These are phyloP conservation scores for Phytophthora palmivora DNA, from an alignment of 352 stramenopile genomes.

Conservation along the genomic window DNA sequence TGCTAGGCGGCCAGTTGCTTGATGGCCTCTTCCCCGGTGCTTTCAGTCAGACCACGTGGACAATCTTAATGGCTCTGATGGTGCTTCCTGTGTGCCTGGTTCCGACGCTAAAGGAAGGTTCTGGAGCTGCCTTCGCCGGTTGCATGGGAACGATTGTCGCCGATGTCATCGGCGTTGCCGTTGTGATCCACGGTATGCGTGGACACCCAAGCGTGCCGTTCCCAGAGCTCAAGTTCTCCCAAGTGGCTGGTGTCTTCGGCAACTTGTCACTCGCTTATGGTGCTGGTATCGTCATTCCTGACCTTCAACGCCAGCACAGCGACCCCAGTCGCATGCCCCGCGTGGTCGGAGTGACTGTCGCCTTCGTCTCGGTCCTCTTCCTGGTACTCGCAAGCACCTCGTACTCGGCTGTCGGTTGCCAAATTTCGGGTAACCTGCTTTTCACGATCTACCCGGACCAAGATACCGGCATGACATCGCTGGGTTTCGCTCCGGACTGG, in stretches of 20 bases:
- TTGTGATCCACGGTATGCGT: slow-evolving; percentile 63
- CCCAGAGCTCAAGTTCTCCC: slow-evolving; percentile 56
- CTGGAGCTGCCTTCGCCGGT: slow-evolving; percentile 59
- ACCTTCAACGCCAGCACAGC: slow-evolving; percentile 67
- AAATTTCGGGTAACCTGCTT: slow-evolving; percentile 73
- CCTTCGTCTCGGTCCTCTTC: slow-evolving; percentile 62
- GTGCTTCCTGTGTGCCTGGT: slow-evolving; percentile 60
- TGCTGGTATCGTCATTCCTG: slow-evolving; percentile 68
- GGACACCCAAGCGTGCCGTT: slow-evolving; percentile 53
- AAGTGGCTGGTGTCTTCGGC: slow-evolving; percentile 63
- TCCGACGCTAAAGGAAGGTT: slow-evolving; percentile 72
- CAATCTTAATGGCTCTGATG: slow-evolving; percentile 66
- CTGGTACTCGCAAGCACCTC: slow-evolving; percentile 48
- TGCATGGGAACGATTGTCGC: slow-evolving; percentile 68
- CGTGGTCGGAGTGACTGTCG: slow-evolving; percentile 61
- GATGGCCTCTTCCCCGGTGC: slow-evolving; percentile 56
- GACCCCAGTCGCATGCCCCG: slow-evolving; percentile 68
- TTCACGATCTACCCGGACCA: slow-evolving; percentile 67
- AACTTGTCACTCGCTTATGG: slow-evolving; percentile 74
- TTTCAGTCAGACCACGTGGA: slow-evolving; percentile 62
- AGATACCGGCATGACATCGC: slow-evolving; percentile 31
- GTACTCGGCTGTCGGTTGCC: slow-evolving; percentile 66
- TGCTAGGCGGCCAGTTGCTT: slow-evolving; percentile 61
- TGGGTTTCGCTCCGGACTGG: slow-evolving; percentile 55
- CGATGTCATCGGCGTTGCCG: slow-evolving; percentile 54